A percentile compares a stretch with the other conserved stretches of the same genome.
These are phyloP conservation scores for Fonsecaea monophora DNA, from an alignment of 2,329 filamentous ascomycete genomes.

Conservation along the genomic window DNA sequence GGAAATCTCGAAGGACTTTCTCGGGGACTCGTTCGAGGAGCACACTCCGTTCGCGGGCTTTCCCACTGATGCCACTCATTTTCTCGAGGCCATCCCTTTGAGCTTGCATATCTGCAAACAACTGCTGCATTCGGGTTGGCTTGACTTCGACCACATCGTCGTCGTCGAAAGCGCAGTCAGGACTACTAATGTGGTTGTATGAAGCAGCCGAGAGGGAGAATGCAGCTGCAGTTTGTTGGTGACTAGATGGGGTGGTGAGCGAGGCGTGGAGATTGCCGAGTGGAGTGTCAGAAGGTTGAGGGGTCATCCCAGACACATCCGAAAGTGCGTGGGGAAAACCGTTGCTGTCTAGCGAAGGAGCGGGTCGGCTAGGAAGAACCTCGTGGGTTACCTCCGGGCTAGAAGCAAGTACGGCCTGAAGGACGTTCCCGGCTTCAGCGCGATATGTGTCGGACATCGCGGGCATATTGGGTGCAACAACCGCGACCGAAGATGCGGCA, in stretches of 20 bases:
- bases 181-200: slow-evolving; percentile 82
- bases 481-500: slow-evolving; percentile 79
- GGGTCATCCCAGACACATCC: slow-evolving; percentile 50
- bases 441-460: slow-evolving; percentile 56
- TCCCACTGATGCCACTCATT: slow-evolving; percentile 66
- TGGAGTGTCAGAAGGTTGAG: slow-evolving; percentile 45
- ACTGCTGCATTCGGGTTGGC: slow-evolving; percentile 60
- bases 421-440: slow-evolving; percentile 55
- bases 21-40: slow-evolving; percentile 93
- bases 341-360: slow-evolving; percentile 39
- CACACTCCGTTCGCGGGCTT: slow-evolving; percentile 90
- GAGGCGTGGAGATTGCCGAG: slow-evolving; percentile 72
- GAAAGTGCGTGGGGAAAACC: slow-evolving; percentile 23
- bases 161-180: slow-evolving; percentile 70
- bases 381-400: slow-evolving; percentile 54
- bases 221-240: slow-evolving; percentile 85
- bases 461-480: slow-evolving; percentile 71
- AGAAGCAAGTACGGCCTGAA: slow-evolving; percentile 55
- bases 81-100: slow-evolving; percentile 64
- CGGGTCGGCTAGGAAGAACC: slow-evolving; percentile 39
- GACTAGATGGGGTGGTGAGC: slow-evolving; percentile 76
- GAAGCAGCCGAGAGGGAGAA: slow-evolving; percentile 86
- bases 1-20: slow-evolving; percentile 91
- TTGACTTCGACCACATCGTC: slow-evolving; percentile 43
- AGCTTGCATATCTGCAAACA: slow-evolving; percentile 78